These are phyloP conservation scores for Aureobasidium melanogenum DNA, from an alignment of 2,329 filamentous ascomycete genomes.

Conservation along the genomic window DNA sequence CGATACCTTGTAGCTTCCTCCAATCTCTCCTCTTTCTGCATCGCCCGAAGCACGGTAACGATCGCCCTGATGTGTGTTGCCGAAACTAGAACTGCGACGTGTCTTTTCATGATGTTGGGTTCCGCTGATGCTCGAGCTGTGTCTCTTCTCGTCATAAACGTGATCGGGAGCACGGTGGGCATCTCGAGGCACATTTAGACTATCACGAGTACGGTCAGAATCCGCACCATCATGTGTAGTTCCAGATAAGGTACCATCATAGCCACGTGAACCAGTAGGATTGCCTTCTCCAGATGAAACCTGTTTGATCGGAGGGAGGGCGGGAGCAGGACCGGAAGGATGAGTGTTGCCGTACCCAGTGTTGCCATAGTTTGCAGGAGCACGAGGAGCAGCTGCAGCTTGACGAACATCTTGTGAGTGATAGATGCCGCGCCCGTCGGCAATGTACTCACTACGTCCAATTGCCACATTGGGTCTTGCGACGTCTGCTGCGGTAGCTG, in stretches of 20 bases:
- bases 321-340: not conserved
- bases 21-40: constrained; percentile 10
- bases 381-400: constrained; percentile 15
- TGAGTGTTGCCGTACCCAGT: constrained; percentile 1
- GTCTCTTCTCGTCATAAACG: constrained; percentile 8
- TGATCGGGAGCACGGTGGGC: constrained; percentile 7
- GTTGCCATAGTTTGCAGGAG: constrained; percentile 13
- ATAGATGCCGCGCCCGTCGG: constrained; percentile 12
- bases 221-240: constrained; percentile 7
- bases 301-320: not conserved
- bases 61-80: not conserved
- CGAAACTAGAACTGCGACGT: not conserved
- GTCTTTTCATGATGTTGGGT: not conserved
- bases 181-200: constrained; percentile 9
- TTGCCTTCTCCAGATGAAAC: not conserved
- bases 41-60: not conserved
- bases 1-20: constrained; percentile 11
- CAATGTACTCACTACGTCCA: constrained; percentile 16
- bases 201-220: constrained; percentile 11
- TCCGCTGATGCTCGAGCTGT: not conserved
- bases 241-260: constrained; percentile 7
- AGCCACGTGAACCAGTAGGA: not conserved
- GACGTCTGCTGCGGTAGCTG: constrained; percentile 23
- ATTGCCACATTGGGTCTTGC: constrained; percentile 20
- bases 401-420: constrained; percentile 15